Base-by-base conservation (phyloP, 805 yeast species). In the Starmerella riodocensis region DNA sequence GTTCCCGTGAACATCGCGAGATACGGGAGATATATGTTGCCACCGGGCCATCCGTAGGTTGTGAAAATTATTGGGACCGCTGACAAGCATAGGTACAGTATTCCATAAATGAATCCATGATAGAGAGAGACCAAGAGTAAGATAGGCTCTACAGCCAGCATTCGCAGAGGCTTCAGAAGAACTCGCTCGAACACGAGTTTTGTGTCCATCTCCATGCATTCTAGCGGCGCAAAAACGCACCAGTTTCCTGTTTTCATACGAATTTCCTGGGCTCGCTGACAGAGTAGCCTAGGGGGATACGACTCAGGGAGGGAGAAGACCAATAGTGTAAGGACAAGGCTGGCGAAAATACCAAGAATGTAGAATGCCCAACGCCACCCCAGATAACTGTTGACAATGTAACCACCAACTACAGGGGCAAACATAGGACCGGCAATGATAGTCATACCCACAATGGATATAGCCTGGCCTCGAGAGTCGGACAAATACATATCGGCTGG, bases 11-110 rank as follows among this genome's bases (percentile, higher is more conserved):
- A 66, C 59, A 85, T 64, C 12, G 79, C 77, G 43, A 84, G 56
- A 64, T 82, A 85, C 13, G 95, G 94, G 43, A 85, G 65, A 60
- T 76, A 80, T 9, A 73, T 73, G 30, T 73, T 74, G 51, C 88
- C 86, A 41, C 60, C 51, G 16, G 35, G 39, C 69, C 72, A 77
- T 23, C 67, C 66, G 53, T 83, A 83, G 36, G 75, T 77, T 32
- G 58, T 62, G 41, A 65, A 56, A 13, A 62, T 52, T 30, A 56
- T 46, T 11, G 67, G 67, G 14, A 57, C 53, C 6, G 60, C 62
- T 5, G 58, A 56, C 45, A 62, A 52, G 35, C 57, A 53, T 41
- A 59, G 49, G 48, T 61, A 63, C 36, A 61, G 48, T 32, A 63
- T 53, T 4, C 66, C 66, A 40, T 59, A 65, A 20, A 60, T 52